Conservation (phyloP, 139 green algal species). For the Marvania coccoides region DNA sequence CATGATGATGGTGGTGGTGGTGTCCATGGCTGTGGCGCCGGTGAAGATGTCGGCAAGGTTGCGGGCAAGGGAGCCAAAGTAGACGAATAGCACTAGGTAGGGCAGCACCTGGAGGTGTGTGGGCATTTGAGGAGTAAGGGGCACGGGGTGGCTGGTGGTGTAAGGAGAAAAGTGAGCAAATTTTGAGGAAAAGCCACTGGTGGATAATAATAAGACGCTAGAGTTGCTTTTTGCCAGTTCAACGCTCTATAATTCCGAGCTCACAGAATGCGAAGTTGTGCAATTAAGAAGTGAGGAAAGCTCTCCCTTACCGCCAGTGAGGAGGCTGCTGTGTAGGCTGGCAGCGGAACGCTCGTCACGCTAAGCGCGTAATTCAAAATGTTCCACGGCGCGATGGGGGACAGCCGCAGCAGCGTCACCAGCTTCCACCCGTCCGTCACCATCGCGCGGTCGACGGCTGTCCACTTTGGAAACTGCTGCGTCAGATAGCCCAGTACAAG, state of each 20-base stretch:
- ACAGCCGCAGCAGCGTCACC: constrained; percentile 48
- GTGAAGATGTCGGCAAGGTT: constrained; percentile 45
- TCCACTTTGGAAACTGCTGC: constrained; percentile 45
- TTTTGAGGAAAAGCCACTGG: too few species aligned
- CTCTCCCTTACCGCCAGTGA: constrained; percentile 14
- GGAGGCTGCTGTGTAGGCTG: constrained; percentile 31
- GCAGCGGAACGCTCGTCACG: constrained; percentile 38
- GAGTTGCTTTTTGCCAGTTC: too few species aligned
- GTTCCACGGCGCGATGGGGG: constrained; percentile 52
- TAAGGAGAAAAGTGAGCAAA: too few species aligned
- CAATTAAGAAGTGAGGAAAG: too few species aligned
- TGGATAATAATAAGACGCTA: too few species aligned
- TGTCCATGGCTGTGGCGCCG: constrained; percentile 15
- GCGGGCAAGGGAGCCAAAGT: constrained; percentile 58
- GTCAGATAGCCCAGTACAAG: constrained; percentile 30
- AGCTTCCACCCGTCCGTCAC: constrained; percentile 52
- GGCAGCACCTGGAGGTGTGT: constrained; percentile 11
- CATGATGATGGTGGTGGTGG: constrained; percentile 12
- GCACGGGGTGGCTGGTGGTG: too few species aligned
- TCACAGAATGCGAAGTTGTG: background rate
- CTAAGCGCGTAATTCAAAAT: constrained; percentile 52
- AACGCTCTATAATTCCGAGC: background rate
- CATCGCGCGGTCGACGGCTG: constrained; percentile 33
- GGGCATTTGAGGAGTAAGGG: background rate
- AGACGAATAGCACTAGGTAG: constrained; percentile 53